Evolutionary conservation across 331 rosid genomes (phyloP), one percentile per base, ranked within the genome.

Genomic region (Acacia pycnantha): DNA sequence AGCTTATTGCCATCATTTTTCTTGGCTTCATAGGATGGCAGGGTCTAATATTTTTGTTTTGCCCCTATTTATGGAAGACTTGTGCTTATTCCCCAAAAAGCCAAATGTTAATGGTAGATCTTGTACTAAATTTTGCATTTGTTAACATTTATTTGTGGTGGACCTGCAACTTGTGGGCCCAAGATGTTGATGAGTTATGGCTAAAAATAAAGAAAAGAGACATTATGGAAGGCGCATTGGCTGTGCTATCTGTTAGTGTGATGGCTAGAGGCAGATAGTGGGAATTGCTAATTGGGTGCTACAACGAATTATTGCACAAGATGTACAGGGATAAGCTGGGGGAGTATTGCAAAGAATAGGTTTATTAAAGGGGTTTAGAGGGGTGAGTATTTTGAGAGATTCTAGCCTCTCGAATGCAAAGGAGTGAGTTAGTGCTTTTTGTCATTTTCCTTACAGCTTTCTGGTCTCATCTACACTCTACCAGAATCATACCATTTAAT

Each of bases 41-140:
- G 61, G 50, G 47, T 58, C 27, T 58, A 22, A 22, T 22, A n/a
- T 22, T n/a, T 58, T 24, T 18, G 2, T 58, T 58, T 58, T 22
- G 5, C 31, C 35, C 21, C 14, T 2, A 8, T 26, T 58, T 78
- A 31, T 72, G 43, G 24, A 48, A 71, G 51, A 41, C 26, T 65
- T 79, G 77, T 44, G 74, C 41, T 76, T 67, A 33, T 73, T 22
- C 70, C 46, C 37, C 40, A 31, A 54, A 79, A 51, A 56, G 27
- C 46, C 56, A 31, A 46, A 79, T 62, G 58, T 33, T 29, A 69
- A 54, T 66, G 79, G 65, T 48, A 48, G 43, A 69, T 59, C 54
- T 74, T 68, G n/a, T 18, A 40, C 74, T n/a, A 47, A 24, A 53
- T 70, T 65, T 48, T 29, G 8, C 66, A n/a, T 68, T 4, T 69